Percentiles rank a stretch among this genome's conserved stretches.
These are phyloP conservation scores for Candolleomyces efflorescens DNA, from an alignment of 768 basidiomycete genomes.

Conservation along the genomic window DNA sequence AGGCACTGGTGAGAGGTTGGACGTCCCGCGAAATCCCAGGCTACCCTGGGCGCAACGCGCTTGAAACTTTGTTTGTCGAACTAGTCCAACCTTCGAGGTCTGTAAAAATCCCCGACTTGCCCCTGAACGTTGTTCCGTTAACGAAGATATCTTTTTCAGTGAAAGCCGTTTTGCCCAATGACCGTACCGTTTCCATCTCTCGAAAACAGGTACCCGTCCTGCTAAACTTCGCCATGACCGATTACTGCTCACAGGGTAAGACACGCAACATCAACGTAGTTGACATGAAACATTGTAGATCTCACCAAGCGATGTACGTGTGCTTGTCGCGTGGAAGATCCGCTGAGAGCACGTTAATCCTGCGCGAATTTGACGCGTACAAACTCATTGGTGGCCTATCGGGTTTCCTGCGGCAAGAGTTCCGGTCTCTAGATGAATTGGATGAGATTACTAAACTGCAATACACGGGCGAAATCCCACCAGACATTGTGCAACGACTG, in stretches of 20 bases:
- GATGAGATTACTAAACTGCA: no score
- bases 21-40: neutral
- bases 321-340: constrained; percentile 25
- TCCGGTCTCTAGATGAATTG: no score
- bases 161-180: constrained; percentile 13
- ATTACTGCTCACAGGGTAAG: constrained; percentile 28
- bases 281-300: constrained; percentile 15
- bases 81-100: constrained; percentile 18
- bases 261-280: constrained; percentile 23
- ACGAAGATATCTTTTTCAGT: constrained; percentile 4
- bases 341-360: no score
- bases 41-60: constrained; percentile 6
- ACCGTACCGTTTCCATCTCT: constrained; percentile 11
- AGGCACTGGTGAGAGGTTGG: constrained; percentile 15
- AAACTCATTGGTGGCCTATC: no score
- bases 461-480: no score
- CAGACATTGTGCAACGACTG: no score
- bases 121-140: constrained; percentile 27
- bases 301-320: constrained; percentile 24
- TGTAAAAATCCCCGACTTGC: constrained; percentile 21
- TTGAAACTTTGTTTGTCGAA: constrained; percentile 26
- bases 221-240: constrained; percentile 29
- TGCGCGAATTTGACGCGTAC: no score
- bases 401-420: no score
- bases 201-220: constrained; percentile 19